Percentiles rank a stretch among this genome's conserved stretches.
Evolutionary conservation across 208 protist species (phyloP).

Genomic region (Wallacemonas collosoma): DNA sequence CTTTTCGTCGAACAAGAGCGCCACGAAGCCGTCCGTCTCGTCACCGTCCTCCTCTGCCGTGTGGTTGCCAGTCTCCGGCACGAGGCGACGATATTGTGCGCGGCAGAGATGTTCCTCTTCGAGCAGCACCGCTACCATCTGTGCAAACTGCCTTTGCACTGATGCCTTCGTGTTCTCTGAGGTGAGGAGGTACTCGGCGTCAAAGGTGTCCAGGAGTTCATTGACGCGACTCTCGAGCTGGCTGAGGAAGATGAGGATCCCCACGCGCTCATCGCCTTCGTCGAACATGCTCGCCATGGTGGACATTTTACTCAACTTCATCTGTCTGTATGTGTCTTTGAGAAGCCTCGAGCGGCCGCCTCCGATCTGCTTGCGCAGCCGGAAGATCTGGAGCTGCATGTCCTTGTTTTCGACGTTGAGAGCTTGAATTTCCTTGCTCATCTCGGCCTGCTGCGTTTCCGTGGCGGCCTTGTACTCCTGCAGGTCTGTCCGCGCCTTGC

Average conservation of each 20-base stretch:
- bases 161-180: constrained; percentile 31
- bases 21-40: constrained; percentile 83
- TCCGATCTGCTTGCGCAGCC: constrained; percentile 78
- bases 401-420: constrained; percentile 90
- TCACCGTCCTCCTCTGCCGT: constrained; percentile 52
- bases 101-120: constrained; percentile 91
- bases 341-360: constrained; percentile 56
- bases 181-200: constrained; percentile 70
- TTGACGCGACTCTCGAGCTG: constrained; percentile 89
- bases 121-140: constrained; percentile 58
- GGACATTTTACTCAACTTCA: constrained; percentile 78
- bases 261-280: constrained; percentile 80
- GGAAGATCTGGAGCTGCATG: constrained; percentile 84
- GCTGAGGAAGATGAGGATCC: constrained; percentile 70
- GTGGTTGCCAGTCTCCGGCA: constrained; percentile 24
- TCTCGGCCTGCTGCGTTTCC: constrained; percentile 23
- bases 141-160: constrained; percentile 47
- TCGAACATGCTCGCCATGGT: constrained; percentile 76
- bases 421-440: constrained; percentile 58
- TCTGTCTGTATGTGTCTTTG: constrained; percentile 71
- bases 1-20: constrained; percentile 70
- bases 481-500: constrained; percentile 41
- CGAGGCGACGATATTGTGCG: constrained; percentile 65
- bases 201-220: constrained; percentile 77
- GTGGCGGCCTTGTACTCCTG: constrained; percentile 25